phyloP scores from a whole-genome alignment of 2,329 filamentous ascomycete genomes.

The Pseudogymnoascus sp. region DNA sequence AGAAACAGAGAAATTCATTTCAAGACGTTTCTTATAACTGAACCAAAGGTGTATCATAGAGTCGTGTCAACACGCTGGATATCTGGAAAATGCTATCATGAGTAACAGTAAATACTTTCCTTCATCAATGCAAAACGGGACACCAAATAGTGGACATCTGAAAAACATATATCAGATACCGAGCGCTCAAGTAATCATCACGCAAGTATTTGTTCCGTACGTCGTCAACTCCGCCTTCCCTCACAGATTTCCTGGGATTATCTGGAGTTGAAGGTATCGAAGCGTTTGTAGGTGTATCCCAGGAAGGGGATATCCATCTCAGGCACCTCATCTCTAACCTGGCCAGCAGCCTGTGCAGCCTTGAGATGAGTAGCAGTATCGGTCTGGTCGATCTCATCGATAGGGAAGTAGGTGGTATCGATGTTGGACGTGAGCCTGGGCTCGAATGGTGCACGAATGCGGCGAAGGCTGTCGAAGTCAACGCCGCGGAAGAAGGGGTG shows the following conservation, averaged over 20 bases:
- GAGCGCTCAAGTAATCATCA: constrained; percentile 4
- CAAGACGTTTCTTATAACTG: constrained; percentile 6
- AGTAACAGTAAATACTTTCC: neutral
- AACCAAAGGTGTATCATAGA: constrained; percentile 6
- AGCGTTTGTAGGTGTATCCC: constrained; percentile 96
- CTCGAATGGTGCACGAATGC: constrained; percentile 92
- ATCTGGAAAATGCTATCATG: constrained; percentile 2
- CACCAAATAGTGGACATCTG: constrained; percentile 6
- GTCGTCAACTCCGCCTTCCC: constrained; percentile 6
- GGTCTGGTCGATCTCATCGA: constrained; percentile 95
- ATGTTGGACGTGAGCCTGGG: constrained; percentile 87
- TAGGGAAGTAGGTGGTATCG: constrained; percentile 97
- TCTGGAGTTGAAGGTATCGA: constrained; percentile 42
- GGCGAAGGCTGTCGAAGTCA: constrained; percentile 84
- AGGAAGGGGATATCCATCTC: constrained; percentile 97
- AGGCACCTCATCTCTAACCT: constrained; percentile 64
- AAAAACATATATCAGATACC: constrained; percentile 8
- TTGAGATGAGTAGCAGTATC: constrained; percentile 84
- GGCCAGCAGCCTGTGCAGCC: constrained; percentile 58
- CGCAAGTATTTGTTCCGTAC: constrained; percentile 2
- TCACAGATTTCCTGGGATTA: neutral
- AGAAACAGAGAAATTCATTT: constrained; percentile 2
- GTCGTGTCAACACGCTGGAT: constrained; percentile 7
- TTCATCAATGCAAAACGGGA: constrained; percentile 7
- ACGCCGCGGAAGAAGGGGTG: constrained; percentile 97